These are phyloP conservation scores for Chaetomiaceae sp. DNA, from an alignment of 2,329 filamentous ascomycete species.

Conservation along the genomic window DNA sequence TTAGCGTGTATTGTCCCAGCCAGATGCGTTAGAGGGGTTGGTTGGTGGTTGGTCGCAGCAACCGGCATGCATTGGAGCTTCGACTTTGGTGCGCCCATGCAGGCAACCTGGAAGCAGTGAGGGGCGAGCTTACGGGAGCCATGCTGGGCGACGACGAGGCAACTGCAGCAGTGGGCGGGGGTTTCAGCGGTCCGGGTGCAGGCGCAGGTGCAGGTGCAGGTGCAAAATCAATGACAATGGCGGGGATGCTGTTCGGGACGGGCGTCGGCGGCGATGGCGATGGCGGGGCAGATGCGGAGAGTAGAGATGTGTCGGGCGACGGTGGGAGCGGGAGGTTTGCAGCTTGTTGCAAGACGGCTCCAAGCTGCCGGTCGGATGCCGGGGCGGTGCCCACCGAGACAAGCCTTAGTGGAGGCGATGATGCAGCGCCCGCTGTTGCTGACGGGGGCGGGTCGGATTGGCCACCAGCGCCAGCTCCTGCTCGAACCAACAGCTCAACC, in stretches of 20 bases:
- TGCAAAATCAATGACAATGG: slow-evolving; percentile 26
- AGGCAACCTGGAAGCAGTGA: neutral
- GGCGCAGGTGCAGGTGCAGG: slow-evolving; percentile 32
- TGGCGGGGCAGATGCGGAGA: slow-evolving; percentile 14
- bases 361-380: slow-evolving; percentile 29
- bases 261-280: slow-evolving; percentile 13
- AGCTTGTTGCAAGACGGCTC: slow-evolving; percentile 26
- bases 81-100: neutral
- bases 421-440: slow-evolving; percentile 24
- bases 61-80: neutral
- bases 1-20: neutral
- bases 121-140: slow-evolving; percentile 48
- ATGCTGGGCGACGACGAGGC: slow-evolving; percentile 40
- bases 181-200: slow-evolving; percentile 29
- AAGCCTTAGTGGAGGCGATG: slow-evolving; percentile 27
- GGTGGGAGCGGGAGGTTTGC: slow-evolving; percentile 28
- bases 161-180: slow-evolving; percentile 24
- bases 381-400: slow-evolving; percentile 21
- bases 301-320: slow-evolving; percentile 22
- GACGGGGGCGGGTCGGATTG: too few species aligned
- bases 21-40: slow-evolving; percentile 1
- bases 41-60: neutral
- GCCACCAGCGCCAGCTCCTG: slow-evolving; percentile 26
- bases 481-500: slow-evolving; percentile 46
- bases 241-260: slow-evolving; percentile 10